Conservation (phyloP, 129 eudicot genomes). For the Helichrysum umbraculigerum region DNA sequence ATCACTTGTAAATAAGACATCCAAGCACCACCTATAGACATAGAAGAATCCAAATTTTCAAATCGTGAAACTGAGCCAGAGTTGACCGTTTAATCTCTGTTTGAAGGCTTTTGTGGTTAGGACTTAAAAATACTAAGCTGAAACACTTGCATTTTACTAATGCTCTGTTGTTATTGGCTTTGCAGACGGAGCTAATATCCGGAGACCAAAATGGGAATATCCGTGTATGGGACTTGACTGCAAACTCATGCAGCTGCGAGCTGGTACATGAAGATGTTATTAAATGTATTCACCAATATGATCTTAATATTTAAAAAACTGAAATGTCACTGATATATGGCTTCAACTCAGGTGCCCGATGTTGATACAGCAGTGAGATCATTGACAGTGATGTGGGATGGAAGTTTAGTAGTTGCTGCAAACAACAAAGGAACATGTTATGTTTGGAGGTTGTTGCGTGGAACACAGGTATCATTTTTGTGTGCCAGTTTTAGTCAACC, state of each 20-base stretch:
- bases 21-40: background rate
- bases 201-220: slow-evolving; percentile 99
- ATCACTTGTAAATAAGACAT: background rate
- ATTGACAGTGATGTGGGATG: slow-evolving; percentile 97
- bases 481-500: background rate
- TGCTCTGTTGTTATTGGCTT: slow-evolving; percentile 22
- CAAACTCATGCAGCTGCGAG: slow-evolving; percentile 99
- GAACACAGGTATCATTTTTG: slow-evolving; percentile 69
- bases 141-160: slow-evolving; percentile 2
- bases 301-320: background rate
- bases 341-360: slow-evolving; percentile 76
- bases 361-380: slow-evolving; percentile 98
- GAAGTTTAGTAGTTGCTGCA: slow-evolving; percentile 96
- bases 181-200: slow-evolving; percentile 86
- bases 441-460: slow-evolving; percentile 90
- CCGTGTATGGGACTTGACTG: slow-evolving; percentile 98
- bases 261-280: slow-evolving; percentile 53
- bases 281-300: background rate
- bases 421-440: slow-evolving; percentile 95
- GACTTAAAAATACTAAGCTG: background rate
- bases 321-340: background rate
- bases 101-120: background rate
- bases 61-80: background rate
- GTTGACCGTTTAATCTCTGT: background rate
- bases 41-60: background rate